A percentile compares a stretch with the other conserved stretches of the same genome.
These are phyloP conservation scores for Boletus bicolor DNA, from an alignment of 768 basidiomycete genomes.

Conservation along the genomic window DNA sequence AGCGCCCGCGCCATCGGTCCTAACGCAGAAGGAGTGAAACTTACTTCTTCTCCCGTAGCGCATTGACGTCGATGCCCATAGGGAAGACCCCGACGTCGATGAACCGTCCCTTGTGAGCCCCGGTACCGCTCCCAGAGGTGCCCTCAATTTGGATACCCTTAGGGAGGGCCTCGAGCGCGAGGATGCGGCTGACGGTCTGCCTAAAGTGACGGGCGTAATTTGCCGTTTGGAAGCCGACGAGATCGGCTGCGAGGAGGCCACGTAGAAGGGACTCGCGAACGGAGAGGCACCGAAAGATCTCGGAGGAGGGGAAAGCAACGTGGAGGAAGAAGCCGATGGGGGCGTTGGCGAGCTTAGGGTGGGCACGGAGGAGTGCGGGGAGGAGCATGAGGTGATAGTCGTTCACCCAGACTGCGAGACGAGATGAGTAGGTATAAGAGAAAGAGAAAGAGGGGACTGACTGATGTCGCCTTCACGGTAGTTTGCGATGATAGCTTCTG, in stretches of 20 bases:
- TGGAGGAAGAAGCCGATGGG: constrained; percentile 89
- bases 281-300: constrained; percentile 91
- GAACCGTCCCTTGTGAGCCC: constrained; percentile 46
- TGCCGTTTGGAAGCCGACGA: constrained; percentile 90
- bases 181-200: constrained; percentile 78
- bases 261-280: constrained; percentile 73
- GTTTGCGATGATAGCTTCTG: constrained; percentile 72
- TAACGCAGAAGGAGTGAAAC: constrained; percentile 17
- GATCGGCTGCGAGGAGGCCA: constrained; percentile 90
- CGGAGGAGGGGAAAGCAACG: constrained; percentile 92
- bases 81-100: constrained; percentile 88
- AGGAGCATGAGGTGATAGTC: constrained; percentile 97
- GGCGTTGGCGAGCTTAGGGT: constrained; percentile 42
- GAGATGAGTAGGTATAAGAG: constrained; percentile 5
- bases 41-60: constrained; percentile 64
- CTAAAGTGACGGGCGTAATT: constrained; percentile 82
- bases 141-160: constrained; percentile 70
- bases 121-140: constrained; percentile 4
- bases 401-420: constrained; percentile 66
- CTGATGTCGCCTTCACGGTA: constrained; percentile 89
- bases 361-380: constrained; percentile 76
- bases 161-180: constrained; percentile 77
- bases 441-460: constrained; percentile 17
- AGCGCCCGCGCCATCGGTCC: constrained; percentile 5
- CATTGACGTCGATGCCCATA: constrained; percentile 81